Evolutionary conservation across 176 grass and related monocot genomes (phyloP).

Genomic region (Raddia distichophylla): DNA sequence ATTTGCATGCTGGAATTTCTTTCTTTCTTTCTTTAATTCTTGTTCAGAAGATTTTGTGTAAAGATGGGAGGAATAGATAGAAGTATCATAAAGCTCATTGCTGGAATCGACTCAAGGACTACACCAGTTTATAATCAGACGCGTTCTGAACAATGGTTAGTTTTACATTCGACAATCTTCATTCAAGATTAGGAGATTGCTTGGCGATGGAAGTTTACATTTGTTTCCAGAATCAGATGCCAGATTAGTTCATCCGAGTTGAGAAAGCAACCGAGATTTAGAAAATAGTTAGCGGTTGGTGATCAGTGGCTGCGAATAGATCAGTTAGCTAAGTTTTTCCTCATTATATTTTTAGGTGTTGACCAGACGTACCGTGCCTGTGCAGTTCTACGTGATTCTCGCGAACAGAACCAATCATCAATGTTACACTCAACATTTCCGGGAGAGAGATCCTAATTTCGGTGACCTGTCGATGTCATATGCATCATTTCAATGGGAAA

Average conservation of each 20-base stretch:
- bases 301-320: neutral
- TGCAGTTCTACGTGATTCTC: slow-evolving; percentile 32
- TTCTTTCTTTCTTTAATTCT: neutral
- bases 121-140: neutral
- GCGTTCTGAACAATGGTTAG: neutral
- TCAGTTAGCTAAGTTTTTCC: neutral
- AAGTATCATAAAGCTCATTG: neutral
- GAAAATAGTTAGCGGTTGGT: neutral
- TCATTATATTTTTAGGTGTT: neutral
- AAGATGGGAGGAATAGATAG: neutral
- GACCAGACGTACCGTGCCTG: slow-evolving; percentile 9
- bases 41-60: neutral
- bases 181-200: neutral
- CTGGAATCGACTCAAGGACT: neutral
- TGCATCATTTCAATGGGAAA: neutral
- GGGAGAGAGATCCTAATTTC: neutral
- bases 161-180: neutral
- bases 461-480: neutral
- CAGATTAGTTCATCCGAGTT: neutral
- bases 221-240: neutral
- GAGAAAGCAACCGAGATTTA: neutral
- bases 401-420: slow-evolving; percentile 4
- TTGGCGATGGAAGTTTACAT: neutral
- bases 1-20: neutral
- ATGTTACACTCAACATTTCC: neutral